Base-by-base conservation (phyloP, 2,329 filamentous ascomycete species). In the Microdochium nivale region DNA sequence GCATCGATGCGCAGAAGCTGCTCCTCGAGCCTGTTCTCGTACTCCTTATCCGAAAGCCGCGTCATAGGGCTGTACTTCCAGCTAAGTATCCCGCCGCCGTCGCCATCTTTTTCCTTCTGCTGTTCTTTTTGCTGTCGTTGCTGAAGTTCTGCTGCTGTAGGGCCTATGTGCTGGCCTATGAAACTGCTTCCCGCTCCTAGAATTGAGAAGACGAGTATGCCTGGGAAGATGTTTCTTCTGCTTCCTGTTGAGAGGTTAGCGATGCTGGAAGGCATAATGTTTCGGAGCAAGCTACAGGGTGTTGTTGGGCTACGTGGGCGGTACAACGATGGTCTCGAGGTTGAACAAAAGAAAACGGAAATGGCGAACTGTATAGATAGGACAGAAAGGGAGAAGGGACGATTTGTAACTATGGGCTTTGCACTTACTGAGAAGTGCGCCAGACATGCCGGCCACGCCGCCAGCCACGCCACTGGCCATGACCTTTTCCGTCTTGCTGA, bases 31-130 rank as follows among this genome's bases (percentile, higher is more conserved):
- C 89, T 83, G 3, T 74, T 69, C 55, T 80, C 79, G 61, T 94
- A 94, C 53, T 92, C 82, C 47, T 84, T 75, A 60, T 94, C 84
- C 0, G 81, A 81, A 21, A 95, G 68, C 1, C 75, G 74, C 55
- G 76, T 85, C 61, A 94, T 71, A 0, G 88, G 88, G 59, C 83
- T 87, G 81, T 84, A 91, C 65, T 80, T 86, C 44, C 81, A 86
- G 52, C 81, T 79, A 40, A 79, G 58, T 72, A 68, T 69, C 16
- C 40, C 40, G 3, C 40, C 40, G 16, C n/a, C 33, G n/a, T n/a
- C n/a, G 33, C 33, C 33, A 5, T 19, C 33, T 30, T 30, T 30
- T 7, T 14, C 33, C 33, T 19, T 10, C 40, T 16, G 21, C 9
- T 44, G 14, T 11, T 40, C 35, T 14, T 14, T 33, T 40, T 40